Conservation (phyloP, 345 rosid genomes). For the Eucalyptus leucophloia region DNA sequence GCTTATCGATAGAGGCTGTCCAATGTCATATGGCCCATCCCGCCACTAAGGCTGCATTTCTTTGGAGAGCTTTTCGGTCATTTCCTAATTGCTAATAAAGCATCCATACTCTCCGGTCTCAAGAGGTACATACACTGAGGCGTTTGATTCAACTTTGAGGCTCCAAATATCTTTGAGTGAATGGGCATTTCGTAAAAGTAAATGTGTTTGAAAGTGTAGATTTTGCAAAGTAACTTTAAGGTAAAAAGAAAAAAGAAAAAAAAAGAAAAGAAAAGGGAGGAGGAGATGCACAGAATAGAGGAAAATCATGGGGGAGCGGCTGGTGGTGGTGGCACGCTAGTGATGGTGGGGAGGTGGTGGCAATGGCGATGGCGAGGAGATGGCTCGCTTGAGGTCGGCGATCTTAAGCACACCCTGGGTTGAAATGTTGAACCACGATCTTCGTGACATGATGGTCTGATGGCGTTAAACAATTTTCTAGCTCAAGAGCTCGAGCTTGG, state of each 20-base stretch:
- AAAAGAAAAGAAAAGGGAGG: fast-evolving
- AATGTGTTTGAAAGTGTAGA: fast-evolving
- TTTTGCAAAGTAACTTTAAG: no score
- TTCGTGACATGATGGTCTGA: not conserved
- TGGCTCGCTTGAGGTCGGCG: fast-evolving
- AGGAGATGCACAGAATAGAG: no score
- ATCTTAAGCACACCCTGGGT: not conserved
- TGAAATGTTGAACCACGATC: not conserved
- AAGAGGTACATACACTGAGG: fast-evolving
- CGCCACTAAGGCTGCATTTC: not conserved
- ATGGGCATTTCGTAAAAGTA: fast-evolving
- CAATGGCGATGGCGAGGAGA: fast-evolving
- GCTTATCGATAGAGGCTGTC: not conserved
- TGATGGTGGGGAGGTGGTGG: no score
- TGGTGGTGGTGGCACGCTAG: fast-evolving
- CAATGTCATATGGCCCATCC: not conserved
- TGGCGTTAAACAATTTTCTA: fast-evolving
- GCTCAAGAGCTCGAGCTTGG: not conserved
- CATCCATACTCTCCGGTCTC: not conserved
- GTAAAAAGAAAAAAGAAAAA: no score
- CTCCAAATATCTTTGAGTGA: fast-evolving
- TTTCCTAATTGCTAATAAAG: not conserved
- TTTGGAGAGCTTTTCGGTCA: not conserved
- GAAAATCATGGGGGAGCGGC: no score
- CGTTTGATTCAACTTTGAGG: fast-evolving